These are phyloP conservation scores for Elsinoe necatrix DNA, from an alignment of 2,329 filamentous ascomycete genomes.

Conservation along the genomic window DNA sequence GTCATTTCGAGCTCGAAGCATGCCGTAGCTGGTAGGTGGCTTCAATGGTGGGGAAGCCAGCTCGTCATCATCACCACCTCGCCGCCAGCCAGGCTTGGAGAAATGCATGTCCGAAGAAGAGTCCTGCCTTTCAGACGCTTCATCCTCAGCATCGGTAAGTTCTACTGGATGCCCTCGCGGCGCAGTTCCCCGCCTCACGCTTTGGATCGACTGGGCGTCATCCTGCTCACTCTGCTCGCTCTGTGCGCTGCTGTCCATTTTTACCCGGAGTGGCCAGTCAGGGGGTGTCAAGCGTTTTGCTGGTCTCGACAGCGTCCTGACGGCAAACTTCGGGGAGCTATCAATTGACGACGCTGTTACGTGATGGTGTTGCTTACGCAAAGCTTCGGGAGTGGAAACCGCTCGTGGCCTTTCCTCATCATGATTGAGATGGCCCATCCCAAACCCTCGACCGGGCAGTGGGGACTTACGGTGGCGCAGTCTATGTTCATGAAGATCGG, in stretches of 20 bases:
- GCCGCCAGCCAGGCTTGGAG: conserved; percentile 13
- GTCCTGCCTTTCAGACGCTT: background rate
- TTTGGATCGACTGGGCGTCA: background rate
- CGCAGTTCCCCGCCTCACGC: background rate
- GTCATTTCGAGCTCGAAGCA: background rate
- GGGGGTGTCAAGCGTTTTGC: conserved; percentile 5
- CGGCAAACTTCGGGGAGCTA: background rate
- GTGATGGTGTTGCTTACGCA: background rate
- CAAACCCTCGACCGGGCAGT: conserved; percentile 37
- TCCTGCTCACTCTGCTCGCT: background rate
- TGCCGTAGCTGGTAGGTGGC: conserved; percentile 1
- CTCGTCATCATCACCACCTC: conserved; percentile 14
- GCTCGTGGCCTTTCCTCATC: conserved; percentile 19
- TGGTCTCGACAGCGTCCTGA: conserved; percentile 7
- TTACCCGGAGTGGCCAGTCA: background rate
- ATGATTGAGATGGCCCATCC: conserved; percentile 21
- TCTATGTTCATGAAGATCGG: conserved; percentile 36
- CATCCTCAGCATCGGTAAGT: conserved; percentile 8
- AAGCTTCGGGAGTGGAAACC: conserved; percentile 17
- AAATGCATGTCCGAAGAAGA: background rate
- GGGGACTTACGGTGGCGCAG: conserved; percentile 44
- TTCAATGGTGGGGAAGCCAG: conserved; percentile 15
- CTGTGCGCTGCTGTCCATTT: background rate
- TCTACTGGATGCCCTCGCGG: background rate
- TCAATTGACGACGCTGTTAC: background rate